A percentile compares a stretch with the other conserved stretches of the same genome.
Evolutionary conservation across 2,329 filamentous ascomycete genomes (phyloP).

Genomic region (Ascochyta pisi): DNA sequence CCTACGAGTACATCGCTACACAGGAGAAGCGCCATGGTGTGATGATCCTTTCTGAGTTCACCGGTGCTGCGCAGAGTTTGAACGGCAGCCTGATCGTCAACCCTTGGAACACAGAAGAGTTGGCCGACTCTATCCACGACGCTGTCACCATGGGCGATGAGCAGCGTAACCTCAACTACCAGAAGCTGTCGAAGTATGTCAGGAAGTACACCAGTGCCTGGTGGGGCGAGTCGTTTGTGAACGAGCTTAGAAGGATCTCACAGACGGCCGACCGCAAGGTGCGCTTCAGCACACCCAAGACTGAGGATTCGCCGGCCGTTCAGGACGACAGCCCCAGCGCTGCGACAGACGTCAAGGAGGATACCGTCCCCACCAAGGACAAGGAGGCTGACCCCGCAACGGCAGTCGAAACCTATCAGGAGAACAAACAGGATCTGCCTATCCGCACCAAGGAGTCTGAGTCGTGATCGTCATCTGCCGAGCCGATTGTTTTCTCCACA

Average conservation of each 20-base stretch:
- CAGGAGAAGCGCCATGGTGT: constrained; percentile 90
- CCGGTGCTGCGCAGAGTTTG: constrained; percentile 90
- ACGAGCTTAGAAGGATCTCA: constrained; percentile 73
- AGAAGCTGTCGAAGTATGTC: constrained; percentile 92
- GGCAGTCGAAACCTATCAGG: constrained; percentile 15
- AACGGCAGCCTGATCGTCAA: constrained; percentile 96
- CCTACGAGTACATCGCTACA: constrained; percentile 96
- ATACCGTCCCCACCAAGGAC: constrained; percentile 18
- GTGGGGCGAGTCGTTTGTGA: constrained; percentile 94
- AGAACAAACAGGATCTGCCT: constrained; percentile 15
- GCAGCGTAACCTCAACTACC: constrained; percentile 83
- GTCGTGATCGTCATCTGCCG: constrained; percentile 12
- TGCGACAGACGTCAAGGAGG: not conserved
- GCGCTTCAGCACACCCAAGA: constrained; percentile 23
- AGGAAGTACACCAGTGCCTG: constrained; percentile 97
- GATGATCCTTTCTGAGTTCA: constrained; percentile 96
- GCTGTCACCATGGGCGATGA: constrained; percentile 96
- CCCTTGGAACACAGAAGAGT: constrained; percentile 97
- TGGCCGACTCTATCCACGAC: constrained; percentile 91
- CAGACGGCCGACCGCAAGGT: constrained; percentile 59
- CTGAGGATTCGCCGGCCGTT: constrained; percentile 4
- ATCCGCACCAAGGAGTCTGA: constrained; percentile 20
- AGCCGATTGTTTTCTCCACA: not conserved
- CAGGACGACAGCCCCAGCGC: not conserved
- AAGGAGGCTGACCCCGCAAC: constrained; percentile 22